Base-by-base conservation (phyloP, 1,139 yeast genomes). In the Kodamaea fungicola region DNA sequence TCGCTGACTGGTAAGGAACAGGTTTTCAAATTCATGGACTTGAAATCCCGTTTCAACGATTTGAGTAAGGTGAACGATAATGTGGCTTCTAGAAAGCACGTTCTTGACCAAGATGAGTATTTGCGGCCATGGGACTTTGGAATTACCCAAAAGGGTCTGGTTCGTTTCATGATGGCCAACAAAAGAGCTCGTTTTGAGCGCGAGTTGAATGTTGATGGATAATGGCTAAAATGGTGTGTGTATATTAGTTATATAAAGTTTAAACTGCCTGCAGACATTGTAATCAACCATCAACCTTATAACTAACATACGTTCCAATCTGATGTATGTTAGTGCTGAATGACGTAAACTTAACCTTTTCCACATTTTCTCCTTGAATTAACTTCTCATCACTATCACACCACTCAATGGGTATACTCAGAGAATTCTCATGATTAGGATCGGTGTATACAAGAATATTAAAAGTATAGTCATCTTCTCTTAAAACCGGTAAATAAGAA, bases 391-490 rank as follows among this genome's bases (percentile, higher is more conserved):
- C 88, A 5, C 90, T 76, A 54, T 89, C 96, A 12, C 80, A 79
- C 97, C 97, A 90, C 54, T 88, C 95, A 21, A 71, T 64, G 0
- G 96, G 96, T 3, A 84, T 83, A 33, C 56, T 56, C 22, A 54
- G 52, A 3, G 56, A 40, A 31, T 75, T 74, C 28, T 74, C 74
- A 9, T 83, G 78, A 43, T 76, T 76, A 2, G 83, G 82, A 46
- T 83, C 88, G 0, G 96, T 86, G 55, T 86, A 84, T 0, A 89
- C 96, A 42, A 89, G 66, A 1, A 90, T 95, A 52, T 86, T 89
- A 59, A 90, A 89, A 0, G 96, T 86, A 51, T 84, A 81, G 21
- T 76, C 78, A 27, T 76, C 82, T 9, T 81, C 78, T 39, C 71
- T 68, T 30, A 90, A 63, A 22, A 84, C 74, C 0, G 97, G 97